These are phyloP conservation scores for Theileria equi DNA, from an alignment of 169 alveolate genomes.

Conservation along the genomic window DNA sequence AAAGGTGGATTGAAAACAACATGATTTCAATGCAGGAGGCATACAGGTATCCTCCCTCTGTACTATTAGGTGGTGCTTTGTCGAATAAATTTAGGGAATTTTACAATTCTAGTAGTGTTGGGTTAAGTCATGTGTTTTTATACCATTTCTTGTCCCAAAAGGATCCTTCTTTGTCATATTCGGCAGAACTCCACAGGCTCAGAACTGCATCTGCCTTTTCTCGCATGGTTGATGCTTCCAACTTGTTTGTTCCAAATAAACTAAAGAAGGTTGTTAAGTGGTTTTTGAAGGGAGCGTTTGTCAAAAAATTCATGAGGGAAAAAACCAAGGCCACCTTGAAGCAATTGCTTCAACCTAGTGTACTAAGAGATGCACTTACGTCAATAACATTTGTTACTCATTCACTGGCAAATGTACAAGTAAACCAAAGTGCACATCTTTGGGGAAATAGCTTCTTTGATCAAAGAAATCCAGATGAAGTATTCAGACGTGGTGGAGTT, in stretches of 20 bases:
- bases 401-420: constrained; percentile 66
- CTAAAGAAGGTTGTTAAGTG: constrained; percentile 63
- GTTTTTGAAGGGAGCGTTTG: constrained; percentile 65
- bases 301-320: constrained; percentile 52
- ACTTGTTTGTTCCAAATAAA: constrained; percentile 68
- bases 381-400: constrained; percentile 73
- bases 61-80: constrained; percentile 37
- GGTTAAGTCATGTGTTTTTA: constrained; percentile 43
- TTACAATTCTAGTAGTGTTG: constrained; percentile 20
- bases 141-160: constrained; percentile 47
- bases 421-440: constrained; percentile 58
- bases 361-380: constrained; percentile 63
- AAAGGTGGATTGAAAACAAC: constrained; percentile 43
- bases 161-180: constrained; percentile 58
- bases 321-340: constrained; percentile 64
- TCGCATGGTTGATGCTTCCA: constrained; percentile 70
- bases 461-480: background rate
- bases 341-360: constrained; percentile 61
- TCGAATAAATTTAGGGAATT: constrained; percentile 41
- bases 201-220: constrained; percentile 56
- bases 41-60: constrained; percentile 54
- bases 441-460: constrained; percentile 48
- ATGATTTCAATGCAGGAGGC: constrained; percentile 28
- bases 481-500: constrained; percentile 44
- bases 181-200: constrained; percentile 51